Percentiles rank a stretch among this genome's conserved stretches.
phyloP scores from a whole-genome alignment of 1,284 basidiomycete genomes.

The Pyrrhoderma lamaoense region DNA sequence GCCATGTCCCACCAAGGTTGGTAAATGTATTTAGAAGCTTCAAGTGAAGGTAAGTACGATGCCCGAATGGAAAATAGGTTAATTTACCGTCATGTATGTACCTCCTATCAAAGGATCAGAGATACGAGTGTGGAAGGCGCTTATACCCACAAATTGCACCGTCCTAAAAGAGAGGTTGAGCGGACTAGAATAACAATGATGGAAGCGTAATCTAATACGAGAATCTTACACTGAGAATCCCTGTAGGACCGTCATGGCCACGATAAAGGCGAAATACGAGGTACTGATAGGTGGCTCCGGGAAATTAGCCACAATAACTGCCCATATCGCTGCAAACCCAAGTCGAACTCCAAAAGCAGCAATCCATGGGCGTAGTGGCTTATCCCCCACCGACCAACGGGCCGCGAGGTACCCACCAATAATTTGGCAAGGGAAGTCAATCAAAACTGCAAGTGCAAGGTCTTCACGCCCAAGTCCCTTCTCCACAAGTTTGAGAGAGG shows the following conservation, averaged over 20 bases:
- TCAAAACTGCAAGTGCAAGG: constrained; percentile 87
- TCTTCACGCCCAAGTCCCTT: constrained; percentile 96
- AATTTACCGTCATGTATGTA: constrained; percentile 91
- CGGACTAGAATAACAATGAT: too few species aligned
- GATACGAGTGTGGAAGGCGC: constrained; percentile 95
- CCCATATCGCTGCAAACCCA: constrained; percentile 65
- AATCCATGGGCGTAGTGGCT: constrained; percentile 81
- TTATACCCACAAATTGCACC: constrained; percentile 97
- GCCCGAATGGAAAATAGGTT: background rate
- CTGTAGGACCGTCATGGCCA: constrained; percentile 75
- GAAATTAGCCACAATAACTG: constrained; percentile 80
- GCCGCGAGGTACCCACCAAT: constrained; percentile 95
- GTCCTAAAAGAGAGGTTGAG: constrained; percentile 47
- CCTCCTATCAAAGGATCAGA: constrained; percentile 97
- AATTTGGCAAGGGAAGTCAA: constrained; percentile 98
- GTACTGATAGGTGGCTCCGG: constrained; percentile 68
- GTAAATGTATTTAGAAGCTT: constrained; percentile 93
- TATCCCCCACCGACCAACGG: constrained; percentile 77
- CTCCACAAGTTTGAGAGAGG: constrained; percentile 92
- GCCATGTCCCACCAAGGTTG: constrained; percentile 98
- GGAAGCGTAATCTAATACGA: background rate
- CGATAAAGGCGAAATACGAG: constrained; percentile 78
- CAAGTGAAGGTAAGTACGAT: constrained; percentile 1
- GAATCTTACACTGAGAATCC: constrained; percentile 77
- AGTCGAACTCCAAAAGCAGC: constrained; percentile 88